Evolutionary conservation across 169 alveolate species (phyloP).

Genomic region (Plasmodium inui): DNA sequence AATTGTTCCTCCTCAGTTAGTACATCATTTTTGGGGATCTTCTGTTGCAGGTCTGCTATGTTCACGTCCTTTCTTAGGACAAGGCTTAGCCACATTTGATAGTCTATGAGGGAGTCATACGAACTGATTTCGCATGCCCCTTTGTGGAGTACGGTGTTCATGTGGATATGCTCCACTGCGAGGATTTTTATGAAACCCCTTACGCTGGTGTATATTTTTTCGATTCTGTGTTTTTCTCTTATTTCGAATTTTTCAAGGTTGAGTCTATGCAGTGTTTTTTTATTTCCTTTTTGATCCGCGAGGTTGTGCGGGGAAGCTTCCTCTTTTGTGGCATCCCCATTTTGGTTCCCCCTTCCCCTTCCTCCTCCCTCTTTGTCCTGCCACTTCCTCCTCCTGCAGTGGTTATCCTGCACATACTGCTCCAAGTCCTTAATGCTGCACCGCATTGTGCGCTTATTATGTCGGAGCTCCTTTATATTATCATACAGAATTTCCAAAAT

Average conservation of each 20-base stretch:
- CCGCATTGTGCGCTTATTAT: not conserved
- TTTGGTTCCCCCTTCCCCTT: not conserved
- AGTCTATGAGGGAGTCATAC: conserved; percentile 58
- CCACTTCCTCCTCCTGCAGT: not conserved
- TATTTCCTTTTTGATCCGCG: too few relatives aligned
- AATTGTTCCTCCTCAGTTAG: conserved; percentile 51
- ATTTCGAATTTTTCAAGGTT: conserved; percentile 72
- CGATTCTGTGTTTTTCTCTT: conserved; percentile 74
- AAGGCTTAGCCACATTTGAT: conserved; percentile 56
- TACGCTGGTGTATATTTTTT: conserved; percentile 36
- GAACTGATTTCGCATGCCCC: conserved; percentile 12
- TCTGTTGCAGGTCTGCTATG: conserved; percentile 21
- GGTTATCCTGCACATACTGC: not conserved
- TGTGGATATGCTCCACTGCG: conserved; percentile 8
- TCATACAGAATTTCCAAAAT: conserved; percentile 30
- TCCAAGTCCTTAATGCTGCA: not conserved
- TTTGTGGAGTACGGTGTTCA: conserved; percentile 14
- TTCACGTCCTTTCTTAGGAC: conserved; percentile 19
- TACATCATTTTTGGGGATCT: conserved; percentile 23
- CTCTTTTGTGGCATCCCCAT: not conserved
- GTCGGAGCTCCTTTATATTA: conserved; percentile 45
- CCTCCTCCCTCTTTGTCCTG: not conserved
- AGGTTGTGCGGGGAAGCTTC: not conserved
- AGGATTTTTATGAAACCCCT: conserved; percentile 39
- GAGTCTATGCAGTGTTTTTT: not conserved